Percentiles rank a stretch among this genome's conserved stretches.
phyloP scores from a whole-genome alignment of 805 yeast genomes.

The Barnettozyma vustinii region DNA sequence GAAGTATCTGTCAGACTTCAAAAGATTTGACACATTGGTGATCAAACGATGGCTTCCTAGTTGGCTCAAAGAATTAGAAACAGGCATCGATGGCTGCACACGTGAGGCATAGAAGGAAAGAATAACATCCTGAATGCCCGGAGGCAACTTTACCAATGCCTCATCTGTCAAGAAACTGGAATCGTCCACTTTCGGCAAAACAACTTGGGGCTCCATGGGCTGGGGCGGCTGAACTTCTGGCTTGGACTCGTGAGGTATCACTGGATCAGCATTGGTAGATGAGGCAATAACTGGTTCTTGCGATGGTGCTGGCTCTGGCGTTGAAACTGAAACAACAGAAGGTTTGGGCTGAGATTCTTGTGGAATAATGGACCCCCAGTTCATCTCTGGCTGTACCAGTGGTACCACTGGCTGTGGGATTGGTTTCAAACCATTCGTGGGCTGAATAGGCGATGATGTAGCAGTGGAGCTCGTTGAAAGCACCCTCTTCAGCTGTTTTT shows the following conservation, averaged over 20 bases:
- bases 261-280: conserved; percentile 5
- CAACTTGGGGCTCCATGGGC: conserved; percentile 1
- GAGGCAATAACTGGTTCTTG: conserved; percentile 21
- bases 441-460: neutral
- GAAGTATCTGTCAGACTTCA: conserved; percentile 10
- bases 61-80: neutral
- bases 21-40: conserved; percentile 6
- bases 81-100: neutral
- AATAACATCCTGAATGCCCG: conserved; percentile 29
- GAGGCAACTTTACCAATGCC: conserved; percentile 20
- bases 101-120: conserved; percentile 22
- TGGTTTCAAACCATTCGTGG: neutral
- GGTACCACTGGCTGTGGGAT: neutral
- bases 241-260: conserved; percentile 1
- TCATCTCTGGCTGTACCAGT: neutral
- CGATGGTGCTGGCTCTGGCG: conserved; percentile 43
- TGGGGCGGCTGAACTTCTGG: conserved; percentile 2
- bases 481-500: neutral
- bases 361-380: conserved; percentile 3
- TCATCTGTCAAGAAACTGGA: conserved; percentile 17
- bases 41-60: conserved; percentile 9
- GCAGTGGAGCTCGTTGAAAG: neutral
- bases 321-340: neutral
- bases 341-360: neutral
- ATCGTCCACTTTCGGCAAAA: conserved; percentile 16